Evolutionary conservation across 768 basidiomycete genomes (phyloP), one percentile per base, ranked within the genome.

Genomic region (Mycena chlorophos): DNA sequence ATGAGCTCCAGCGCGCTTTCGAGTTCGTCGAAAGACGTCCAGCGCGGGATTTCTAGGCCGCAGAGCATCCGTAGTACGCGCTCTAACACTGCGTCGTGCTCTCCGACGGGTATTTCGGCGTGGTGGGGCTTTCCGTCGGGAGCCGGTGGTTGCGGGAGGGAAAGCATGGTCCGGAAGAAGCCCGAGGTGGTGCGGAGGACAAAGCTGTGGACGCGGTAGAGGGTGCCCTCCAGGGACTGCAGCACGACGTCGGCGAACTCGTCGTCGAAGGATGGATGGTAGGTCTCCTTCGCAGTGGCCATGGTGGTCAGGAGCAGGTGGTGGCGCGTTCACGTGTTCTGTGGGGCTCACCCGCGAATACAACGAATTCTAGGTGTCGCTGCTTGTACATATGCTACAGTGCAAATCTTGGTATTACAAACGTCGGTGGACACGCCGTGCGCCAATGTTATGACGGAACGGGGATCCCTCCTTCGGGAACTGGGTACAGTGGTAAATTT

Each of bases 191-290:
- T 73, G 30, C 70, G 69, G 31, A 83, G 60, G 30, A 77, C 71
- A 40, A 75, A 55, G 42, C 71, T 75, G 62, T 77, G 73, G 30
- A 82, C 68, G 29, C 72, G 75, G 61, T 82, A 82, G 8, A 69
- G 60, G 2, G 73, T 69, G 8, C 70, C 72, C 52, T 82, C 78
- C 1, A 68, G 62, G 6, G 77, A 73, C 31, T 72, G 71, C 30
- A 82, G 65, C 42, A 76, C 68, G 52, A 79, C 62, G 57, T 81
- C 77, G 8, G 75, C 75, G 23, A 74, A 70, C 22, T 48, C 63
- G 43, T 73, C 69, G 58, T 78, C 65, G 68, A 80, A 75, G 26
- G 69, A 67, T 55, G 79, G 60, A 22, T 70, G 64, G 38, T 60
- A 63, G 47, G 47, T 56, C 13, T 29, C 52, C 20, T 6, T 4